Evolutionary conservation across 2,329 filamentous ascomycete species (phyloP).

Genomic region (Trichoderma sp.): DNA sequence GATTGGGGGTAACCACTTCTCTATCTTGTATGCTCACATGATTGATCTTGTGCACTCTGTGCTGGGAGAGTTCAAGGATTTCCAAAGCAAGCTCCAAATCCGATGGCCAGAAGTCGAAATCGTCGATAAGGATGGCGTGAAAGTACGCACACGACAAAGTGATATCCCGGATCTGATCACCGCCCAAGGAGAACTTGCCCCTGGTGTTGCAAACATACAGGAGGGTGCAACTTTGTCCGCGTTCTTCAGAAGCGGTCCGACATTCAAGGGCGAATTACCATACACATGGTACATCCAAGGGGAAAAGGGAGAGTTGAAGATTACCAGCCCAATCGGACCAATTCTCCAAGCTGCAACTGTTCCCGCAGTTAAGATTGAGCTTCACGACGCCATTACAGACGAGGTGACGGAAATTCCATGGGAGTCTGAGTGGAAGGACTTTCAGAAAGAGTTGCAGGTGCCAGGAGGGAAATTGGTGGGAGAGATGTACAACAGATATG

Average conservation of each 20-base stretch:
- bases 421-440: constrained; percentile 7
- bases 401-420: background rate
- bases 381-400: background rate
- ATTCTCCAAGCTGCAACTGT: background rate
- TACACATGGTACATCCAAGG: constrained; percentile 7
- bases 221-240: background rate
- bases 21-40: constrained; percentile 10
- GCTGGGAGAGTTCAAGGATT: background rate
- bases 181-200: constrained; percentile 1
- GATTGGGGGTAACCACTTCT: constrained; percentile 1
- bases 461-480: background rate
- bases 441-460: background rate
- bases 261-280: background rate
- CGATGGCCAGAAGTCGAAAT: constrained; percentile 1
- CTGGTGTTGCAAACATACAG: constrained; percentile 1
- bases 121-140: background rate
- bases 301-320: background rate
- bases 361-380: background rate
- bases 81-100: background rate
- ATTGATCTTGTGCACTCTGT: constrained; percentile 11
- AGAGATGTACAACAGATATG: constrained; percentile 10
- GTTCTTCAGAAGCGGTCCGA: background rate
- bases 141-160: background rate
- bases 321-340: background rate
- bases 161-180: background rate